A percentile compares a stretch with the other conserved stretches of the same genome.
Evolutionary conservation across 202 grass and related monocot species (phyloP).

Genomic region (Thinopyrum obtusiflorum): DNA sequence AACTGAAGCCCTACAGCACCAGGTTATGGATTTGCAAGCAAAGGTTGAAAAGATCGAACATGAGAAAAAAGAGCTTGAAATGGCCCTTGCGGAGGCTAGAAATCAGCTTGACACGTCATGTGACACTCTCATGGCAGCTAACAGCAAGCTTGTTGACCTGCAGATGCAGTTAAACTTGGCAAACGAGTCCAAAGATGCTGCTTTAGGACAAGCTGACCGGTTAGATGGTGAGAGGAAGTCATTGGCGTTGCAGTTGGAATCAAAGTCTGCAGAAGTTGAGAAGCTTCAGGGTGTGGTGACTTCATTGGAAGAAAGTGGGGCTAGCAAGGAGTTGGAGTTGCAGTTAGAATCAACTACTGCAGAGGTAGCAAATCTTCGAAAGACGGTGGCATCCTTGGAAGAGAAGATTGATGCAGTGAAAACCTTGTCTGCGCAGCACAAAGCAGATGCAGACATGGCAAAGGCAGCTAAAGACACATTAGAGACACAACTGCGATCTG

Average conservation of each 20-base stretch:
- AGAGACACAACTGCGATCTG: constrained; percentile 45
- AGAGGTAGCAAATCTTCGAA: constrained; percentile 46
- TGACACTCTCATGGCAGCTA: constrained; percentile 42
- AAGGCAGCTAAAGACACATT: constrained; percentile 51
- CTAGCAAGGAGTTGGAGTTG: constrained; percentile 53
- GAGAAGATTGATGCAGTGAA: constrained; percentile 56
- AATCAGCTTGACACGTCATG: constrained; percentile 50
- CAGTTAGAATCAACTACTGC: constrained; percentile 53
- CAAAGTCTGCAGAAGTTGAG: constrained; percentile 44
- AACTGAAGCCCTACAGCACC: constrained; percentile 41
- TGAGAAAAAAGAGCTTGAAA: constrained; percentile 65
- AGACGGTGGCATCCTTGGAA: constrained; percentile 50
- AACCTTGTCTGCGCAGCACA: constrained; percentile 44
- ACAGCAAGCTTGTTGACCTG: constrained; percentile 60
- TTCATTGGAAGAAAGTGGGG: constrained; percentile 46
- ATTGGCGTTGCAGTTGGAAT: constrained; percentile 52
- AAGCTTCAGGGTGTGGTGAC: constrained; percentile 40
- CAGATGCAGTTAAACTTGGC: constrained; percentile 58
- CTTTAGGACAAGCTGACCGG: constrained; percentile 42
- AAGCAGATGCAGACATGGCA: constrained; percentile 47
- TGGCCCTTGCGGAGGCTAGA: constrained; percentile 50
- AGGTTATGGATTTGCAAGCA: constrained; percentile 39
- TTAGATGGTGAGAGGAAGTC: constrained; percentile 55
- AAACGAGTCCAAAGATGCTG: constrained; percentile 48
- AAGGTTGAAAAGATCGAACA: constrained; percentile 52